Evolutionary conservation across 768 basidiomycete genomes (phyloP).

Genomic region (Brasilioporus rufonigricans): DNA sequence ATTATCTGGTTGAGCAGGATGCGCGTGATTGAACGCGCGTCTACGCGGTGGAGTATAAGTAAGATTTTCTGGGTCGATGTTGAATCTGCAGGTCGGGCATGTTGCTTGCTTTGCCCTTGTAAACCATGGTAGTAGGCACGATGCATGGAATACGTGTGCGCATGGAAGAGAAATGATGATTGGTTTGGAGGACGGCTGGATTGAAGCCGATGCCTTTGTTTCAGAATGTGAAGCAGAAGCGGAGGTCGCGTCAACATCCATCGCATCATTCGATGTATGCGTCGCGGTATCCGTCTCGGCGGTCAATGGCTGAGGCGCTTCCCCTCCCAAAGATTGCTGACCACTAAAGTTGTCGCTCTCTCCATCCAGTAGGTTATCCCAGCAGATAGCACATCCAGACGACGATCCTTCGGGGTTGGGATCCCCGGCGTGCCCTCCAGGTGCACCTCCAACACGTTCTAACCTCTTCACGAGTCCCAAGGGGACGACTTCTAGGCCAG

Average conservation of each 20-base stretch:
- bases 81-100: constrained; percentile 81
- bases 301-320: background rate
- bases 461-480: constrained; percentile 63
- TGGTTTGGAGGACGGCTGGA: constrained; percentile 14
- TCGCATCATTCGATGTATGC: constrained; percentile 7
- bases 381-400: constrained; percentile 70
- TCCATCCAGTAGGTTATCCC: constrained; percentile 59
- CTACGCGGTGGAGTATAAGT: constrained; percentile 40
- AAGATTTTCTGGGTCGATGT: constrained; percentile 76
- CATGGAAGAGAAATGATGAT: constrained; percentile 71
- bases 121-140: constrained; percentile 82
- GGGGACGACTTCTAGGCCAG: constrained; percentile 65
- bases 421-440: constrained; percentile 31
- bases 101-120: constrained; percentile 75
- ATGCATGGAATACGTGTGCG: constrained; percentile 77
- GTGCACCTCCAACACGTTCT: constrained; percentile 45
- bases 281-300: background rate
- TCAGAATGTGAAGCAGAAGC: constrained; percentile 12
- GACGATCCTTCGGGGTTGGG: constrained; percentile 34
- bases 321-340: constrained; percentile 11
- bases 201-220: constrained; percentile 5
- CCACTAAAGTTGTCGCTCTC: constrained; percentile 37
- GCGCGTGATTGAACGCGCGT: constrained; percentile 15
- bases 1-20: constrained; percentile 13
- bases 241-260: constrained; percentile 21